Conservation (phyloP, 495 filamentous ascomycete genomes). For the Penicillium angulare region DNA sequence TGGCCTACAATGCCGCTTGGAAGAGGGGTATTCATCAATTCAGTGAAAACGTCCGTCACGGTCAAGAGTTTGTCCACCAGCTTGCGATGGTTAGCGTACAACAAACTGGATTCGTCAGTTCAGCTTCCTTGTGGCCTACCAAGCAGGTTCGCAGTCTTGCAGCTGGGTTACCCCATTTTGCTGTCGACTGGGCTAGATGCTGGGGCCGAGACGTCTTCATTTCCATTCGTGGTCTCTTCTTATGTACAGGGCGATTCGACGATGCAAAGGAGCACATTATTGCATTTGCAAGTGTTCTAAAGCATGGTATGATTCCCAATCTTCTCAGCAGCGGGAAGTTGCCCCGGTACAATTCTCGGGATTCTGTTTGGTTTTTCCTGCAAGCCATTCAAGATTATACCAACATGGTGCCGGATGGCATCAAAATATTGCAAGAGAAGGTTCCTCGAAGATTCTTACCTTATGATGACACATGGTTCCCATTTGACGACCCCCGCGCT, state of each 20-base stretch:
- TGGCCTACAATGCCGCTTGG: conserved; percentile 80
- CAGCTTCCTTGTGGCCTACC: conserved; percentile 83
- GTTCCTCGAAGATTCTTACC: conserved; percentile 88
- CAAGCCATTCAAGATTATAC: conserved; percentile 94
- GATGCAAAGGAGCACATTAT: conserved; percentile 92
- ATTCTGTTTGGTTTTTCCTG: conserved; percentile 96
- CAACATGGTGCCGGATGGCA: conserved; percentile 75
- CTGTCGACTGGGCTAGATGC: conserved; percentile 89
- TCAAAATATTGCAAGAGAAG: conserved; percentile 69
- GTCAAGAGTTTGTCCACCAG: conserved; percentile 81
- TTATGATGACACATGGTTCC: conserved; percentile 93
- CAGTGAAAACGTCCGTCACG: conserved; percentile 68
- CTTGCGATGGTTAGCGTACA: conserved; percentile 88
- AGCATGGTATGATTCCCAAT: conserved; percentile 99
- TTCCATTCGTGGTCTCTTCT: conserved; percentile 82
- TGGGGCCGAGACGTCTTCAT: conserved; percentile 99
- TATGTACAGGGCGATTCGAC: conserved; percentile 81
- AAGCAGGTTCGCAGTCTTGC: conserved; percentile 84
- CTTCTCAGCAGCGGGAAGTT: conserved; percentile 78
- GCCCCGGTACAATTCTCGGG: conserved; percentile 96
- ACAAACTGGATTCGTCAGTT: conserved; percentile 82
- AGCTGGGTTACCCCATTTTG: conserved; percentile 93
- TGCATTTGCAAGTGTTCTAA: conserved; percentile 93
- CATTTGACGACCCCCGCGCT: conserved; percentile 72
- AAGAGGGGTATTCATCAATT: conserved; percentile 76